Evolutionary conservation across 2,329 filamentous ascomycete genomes (phyloP).

Genomic region (Neodidymelliopsis sp.): DNA sequence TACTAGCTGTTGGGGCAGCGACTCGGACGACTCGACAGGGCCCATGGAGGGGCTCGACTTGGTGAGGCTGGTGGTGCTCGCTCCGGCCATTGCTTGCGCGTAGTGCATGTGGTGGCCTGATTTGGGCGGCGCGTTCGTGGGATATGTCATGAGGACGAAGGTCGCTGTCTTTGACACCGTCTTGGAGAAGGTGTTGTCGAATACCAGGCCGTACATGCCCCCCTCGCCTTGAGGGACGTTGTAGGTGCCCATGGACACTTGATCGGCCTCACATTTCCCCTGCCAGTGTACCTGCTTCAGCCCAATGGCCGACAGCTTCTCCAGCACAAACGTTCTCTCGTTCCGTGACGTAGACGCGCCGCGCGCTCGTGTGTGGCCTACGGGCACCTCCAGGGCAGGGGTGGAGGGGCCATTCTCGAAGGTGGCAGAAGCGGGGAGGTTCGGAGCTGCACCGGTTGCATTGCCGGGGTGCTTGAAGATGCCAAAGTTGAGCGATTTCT

Average conservation of each 20-base stretch:
- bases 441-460: slow-evolving; percentile 57
- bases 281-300: slow-evolving; percentile 76
- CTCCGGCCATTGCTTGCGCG: slow-evolving; percentile 62
- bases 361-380: slow-evolving; percentile 61
- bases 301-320: slow-evolving; percentile 69
- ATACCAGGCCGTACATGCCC: slow-evolving; percentile 95
- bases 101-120: slow-evolving; percentile 73
- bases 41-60: slow-evolving; percentile 52
- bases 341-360: slow-evolving; percentile 64
- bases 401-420: slow-evolving; percentile 44
- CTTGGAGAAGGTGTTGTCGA: slow-evolving; percentile 99
- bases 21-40: slow-evolving; percentile 60
- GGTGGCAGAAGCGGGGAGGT: slow-evolving; percentile 47
- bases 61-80: slow-evolving; percentile 49
- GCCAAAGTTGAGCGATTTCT: slow-evolving; percentile 98
- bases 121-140: slow-evolving; percentile 79
- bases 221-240: slow-evolving; percentile 77
- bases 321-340: slow-evolving; percentile 74
- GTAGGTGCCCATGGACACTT: slow-evolving; percentile 88
- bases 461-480: slow-evolving; percentile 95
- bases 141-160: slow-evolving; percentile 93
- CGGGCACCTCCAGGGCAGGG: slow-evolving; percentile 60
- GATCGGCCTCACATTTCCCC: slow-evolving; percentile 95
- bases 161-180: slow-evolving; percentile 89
- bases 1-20: slow-evolving; percentile 50